These are phyloP conservation scores for Calonectria fujianensis DNA, from an alignment of 2,329 filamentous ascomycete species.

Conservation along the genomic window DNA sequence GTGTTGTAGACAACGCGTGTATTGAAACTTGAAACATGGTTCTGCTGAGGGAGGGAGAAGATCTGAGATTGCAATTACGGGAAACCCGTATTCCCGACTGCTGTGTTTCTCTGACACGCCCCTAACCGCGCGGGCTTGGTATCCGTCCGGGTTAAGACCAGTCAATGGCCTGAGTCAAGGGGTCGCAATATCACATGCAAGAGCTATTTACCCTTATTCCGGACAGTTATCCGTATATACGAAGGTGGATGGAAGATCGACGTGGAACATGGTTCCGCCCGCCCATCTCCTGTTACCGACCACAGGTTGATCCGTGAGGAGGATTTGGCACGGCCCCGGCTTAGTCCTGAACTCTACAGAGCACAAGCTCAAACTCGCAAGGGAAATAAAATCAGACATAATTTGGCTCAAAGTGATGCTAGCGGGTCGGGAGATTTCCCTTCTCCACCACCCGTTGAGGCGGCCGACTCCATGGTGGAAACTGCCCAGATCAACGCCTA, in stretches of 20 bases:
- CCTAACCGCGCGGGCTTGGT: background rate
- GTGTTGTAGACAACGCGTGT: background rate
- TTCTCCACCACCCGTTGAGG: constrained; percentile 16
- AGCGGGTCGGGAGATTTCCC: constrained; percentile 13
- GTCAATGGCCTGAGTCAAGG: constrained; percentile 9
- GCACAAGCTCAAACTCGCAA: constrained; percentile 22
- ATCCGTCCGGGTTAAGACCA: background rate
- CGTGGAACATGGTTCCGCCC: constrained; percentile 28
- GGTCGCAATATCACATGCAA: constrained; percentile 33
- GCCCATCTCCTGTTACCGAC: constrained; percentile 26
- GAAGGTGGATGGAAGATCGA: constrained; percentile 31
- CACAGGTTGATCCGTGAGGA: constrained; percentile 33
- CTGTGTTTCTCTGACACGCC: background rate
- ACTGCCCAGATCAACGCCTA: constrained; percentile 21
- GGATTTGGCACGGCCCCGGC: constrained; percentile 13
- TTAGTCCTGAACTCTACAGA: constrained; percentile 12
- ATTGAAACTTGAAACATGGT: constrained; percentile 33
- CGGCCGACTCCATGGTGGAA: constrained; percentile 18
- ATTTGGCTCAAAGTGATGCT: constrained; percentile 24
- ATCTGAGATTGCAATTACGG: constrained; percentile 32
- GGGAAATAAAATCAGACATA: constrained; percentile 20
- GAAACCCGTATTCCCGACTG: constrained; percentile 31
- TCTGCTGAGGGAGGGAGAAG: background rate
- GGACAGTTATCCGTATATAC: constrained; percentile 20
- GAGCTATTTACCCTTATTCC: constrained; percentile 1